phyloP scores from a whole-genome alignment of 257 asterid genomes.

The Solanum dulcamara region DNA sequence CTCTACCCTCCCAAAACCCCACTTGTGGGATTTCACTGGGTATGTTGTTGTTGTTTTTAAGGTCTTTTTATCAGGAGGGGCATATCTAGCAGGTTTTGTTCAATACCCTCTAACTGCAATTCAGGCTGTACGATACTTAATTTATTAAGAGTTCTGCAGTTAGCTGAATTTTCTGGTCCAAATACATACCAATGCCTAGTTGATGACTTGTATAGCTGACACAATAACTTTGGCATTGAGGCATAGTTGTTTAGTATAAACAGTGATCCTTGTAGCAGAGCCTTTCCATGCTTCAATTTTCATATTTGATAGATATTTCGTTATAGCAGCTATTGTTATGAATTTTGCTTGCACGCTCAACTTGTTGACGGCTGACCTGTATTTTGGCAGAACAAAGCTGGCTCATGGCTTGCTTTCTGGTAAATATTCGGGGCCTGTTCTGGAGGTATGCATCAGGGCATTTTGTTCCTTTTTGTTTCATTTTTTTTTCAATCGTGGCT shows the following conservation, averaged over 20 bases:
- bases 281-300: background rate
- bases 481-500: background rate
- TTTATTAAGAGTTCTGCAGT: background rate
- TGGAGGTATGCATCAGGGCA: constrained; percentile 38
- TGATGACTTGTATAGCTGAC: background rate
- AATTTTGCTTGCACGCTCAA: background rate
- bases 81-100: background rate
- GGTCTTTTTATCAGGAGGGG: background rate
- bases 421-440: constrained; percentile 62
- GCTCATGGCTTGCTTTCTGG: constrained; percentile 98
- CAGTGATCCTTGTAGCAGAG: background rate
- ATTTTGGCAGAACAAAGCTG: constrained; percentile 61
- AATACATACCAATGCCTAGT: background rate
- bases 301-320: background rate
- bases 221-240: background rate
- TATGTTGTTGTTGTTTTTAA: too few relatives aligned
- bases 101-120: background rate
- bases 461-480: background rate
- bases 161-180: background rate
- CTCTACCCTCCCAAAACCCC: too few relatives aligned
- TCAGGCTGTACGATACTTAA: background rate
- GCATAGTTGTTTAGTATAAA: background rate
- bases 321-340: background rate
- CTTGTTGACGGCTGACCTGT: constrained; percentile 6
- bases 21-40: too few relatives aligned